Conservation (phyloP, 2,329 filamentous ascomycete genomes). For the Fusarium sp. region DNA sequence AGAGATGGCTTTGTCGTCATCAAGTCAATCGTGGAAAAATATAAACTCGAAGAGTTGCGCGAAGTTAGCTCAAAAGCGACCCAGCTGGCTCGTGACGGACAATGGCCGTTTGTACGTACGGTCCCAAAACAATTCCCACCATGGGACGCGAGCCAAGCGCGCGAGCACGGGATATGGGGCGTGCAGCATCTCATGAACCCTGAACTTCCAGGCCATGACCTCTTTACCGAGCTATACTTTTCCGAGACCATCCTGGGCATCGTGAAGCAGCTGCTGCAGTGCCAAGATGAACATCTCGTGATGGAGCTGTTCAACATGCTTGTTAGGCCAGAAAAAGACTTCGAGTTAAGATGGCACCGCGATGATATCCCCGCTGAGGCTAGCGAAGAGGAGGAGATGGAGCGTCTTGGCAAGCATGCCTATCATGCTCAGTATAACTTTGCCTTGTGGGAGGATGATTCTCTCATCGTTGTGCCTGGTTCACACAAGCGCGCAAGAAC, state of each 20-base stretch:
- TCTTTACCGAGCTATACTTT: conserved; percentile 80
- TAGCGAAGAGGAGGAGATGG: conserved; percentile 72
- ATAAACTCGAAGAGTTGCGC: conserved; percentile 69
- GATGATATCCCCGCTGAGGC: conserved; percentile 81
- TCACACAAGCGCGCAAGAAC: conserved; percentile 79
- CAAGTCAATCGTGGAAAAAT: conserved; percentile 68
- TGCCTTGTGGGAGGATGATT: conserved; percentile 79
- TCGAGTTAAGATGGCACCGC: conserved; percentile 84
- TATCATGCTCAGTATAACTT: conserved; percentile 91
- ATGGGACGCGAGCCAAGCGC: conserved; percentile 71
- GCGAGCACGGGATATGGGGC: conserved; percentile 81
- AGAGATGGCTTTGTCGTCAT: conserved; percentile 81
- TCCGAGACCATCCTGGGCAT: conserved; percentile 70
- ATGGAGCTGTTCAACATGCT: conserved; percentile 93
- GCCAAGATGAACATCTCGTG: conserved; percentile 71
- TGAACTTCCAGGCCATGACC: conserved; percentile 67
- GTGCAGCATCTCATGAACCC: conserved; percentile 88
- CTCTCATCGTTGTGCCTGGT: conserved; percentile 80
- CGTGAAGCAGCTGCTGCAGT: conserved; percentile 71
- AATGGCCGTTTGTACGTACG: conserved; percentile 76
- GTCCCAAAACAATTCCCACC: conserved; percentile 88
- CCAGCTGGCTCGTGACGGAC: conserved; percentile 71
- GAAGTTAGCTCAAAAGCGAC: conserved; percentile 68
- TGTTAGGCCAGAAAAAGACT: conserved; percentile 76
- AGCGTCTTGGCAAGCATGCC: conserved; percentile 68